Evolutionary conservation across 208 protist species (phyloP).

Genomic region (Kentomonas sorsogonicus): DNA sequence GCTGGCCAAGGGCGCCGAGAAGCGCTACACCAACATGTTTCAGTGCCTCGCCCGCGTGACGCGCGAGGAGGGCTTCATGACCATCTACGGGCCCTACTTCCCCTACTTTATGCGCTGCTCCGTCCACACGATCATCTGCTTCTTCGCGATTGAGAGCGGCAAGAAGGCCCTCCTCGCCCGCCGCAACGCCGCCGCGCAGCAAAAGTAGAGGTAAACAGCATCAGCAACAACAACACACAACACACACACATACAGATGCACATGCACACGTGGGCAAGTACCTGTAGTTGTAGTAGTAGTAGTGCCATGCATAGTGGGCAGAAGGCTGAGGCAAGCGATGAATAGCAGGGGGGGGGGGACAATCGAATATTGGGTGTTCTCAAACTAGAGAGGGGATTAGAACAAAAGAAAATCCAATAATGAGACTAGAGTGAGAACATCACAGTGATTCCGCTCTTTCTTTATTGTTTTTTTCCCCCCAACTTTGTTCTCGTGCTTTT

Average conservation of each 20-base stretch:
- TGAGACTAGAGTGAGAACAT: too few relatives aligned
- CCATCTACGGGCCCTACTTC: slow-evolving; percentile 81
- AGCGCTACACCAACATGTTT: slow-evolving; percentile 66
- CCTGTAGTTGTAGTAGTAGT: too few relatives aligned
- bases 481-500: neutral
- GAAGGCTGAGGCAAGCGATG: too few relatives aligned
- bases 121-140: slow-evolving; percentile 85
- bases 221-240: slow-evolving; percentile 7
- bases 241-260: neutral
- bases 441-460: neutral
- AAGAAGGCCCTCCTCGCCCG: slow-evolving; percentile 17
- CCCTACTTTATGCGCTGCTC: slow-evolving; percentile 88
- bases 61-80: slow-evolving; percentile 68
- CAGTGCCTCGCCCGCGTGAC: slow-evolving; percentile 75
- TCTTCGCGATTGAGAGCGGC: slow-evolving; percentile 86
- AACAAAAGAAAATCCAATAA: slow-evolving; percentile 8
- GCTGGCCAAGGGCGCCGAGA: slow-evolving; percentile 32
- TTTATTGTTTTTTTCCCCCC: neutral
- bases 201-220: slow-evolving; percentile 1
- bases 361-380: neutral
- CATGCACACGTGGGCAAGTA: neutral
- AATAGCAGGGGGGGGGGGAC: too few relatives aligned
- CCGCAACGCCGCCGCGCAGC: neutral
- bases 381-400: neutral
- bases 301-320: too few relatives aligned